Evolutionary conservation across 1,139 yeast genomes (phyloP).

Genomic region (Suhomyces kunorum): DNA sequence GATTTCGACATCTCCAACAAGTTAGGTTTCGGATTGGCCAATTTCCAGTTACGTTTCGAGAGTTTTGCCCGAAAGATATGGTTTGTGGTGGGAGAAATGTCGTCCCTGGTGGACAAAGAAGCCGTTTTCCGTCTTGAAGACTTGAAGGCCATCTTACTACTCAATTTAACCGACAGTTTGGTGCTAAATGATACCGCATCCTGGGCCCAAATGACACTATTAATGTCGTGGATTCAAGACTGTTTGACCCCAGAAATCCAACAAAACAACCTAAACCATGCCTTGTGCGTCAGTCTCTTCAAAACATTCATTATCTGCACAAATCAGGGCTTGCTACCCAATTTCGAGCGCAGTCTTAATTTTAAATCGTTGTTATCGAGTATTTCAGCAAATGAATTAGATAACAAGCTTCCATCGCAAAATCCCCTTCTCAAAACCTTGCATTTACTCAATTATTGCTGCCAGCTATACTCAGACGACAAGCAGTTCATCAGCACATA

Average conservation of each 20-base stretch:
- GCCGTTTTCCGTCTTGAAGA: constrained; percentile 6
- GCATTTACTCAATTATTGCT: constrained; percentile 24
- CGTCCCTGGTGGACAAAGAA: not conserved
- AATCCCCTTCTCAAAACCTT: constrained; percentile 18
- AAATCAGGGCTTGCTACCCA: constrained; percentile 21
- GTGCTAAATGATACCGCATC: constrained; percentile 27
- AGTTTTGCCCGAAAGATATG: constrained; percentile 37
- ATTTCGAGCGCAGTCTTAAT: constrained; percentile 19
- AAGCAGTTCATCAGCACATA: constrained; percentile 15
- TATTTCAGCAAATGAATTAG: not conserved
- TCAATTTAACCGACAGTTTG: constrained; percentile 34
- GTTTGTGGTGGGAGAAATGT: constrained; percentile 26
- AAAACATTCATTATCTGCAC: constrained; percentile 25
- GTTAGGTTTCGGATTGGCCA: constrained; percentile 26
- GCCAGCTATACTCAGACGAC: constrained; percentile 14
- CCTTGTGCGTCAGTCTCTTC: constrained; percentile 28
- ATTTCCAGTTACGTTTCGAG: constrained; percentile 34
- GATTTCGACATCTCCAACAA: constrained; percentile 40
- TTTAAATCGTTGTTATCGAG: not conserved
- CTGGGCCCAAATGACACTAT: constrained; percentile 32
- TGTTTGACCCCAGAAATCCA: constrained; percentile 15
- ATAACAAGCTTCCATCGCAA: not conserved
- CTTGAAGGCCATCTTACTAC: constrained; percentile 34
- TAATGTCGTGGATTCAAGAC: constrained; percentile 35
- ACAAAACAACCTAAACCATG: constrained; percentile 17